Evolutionary conservation across 225 moss, liverwort and hornwort genomes (phyloP).

Genomic region (Straminergon stramineum): DNA sequence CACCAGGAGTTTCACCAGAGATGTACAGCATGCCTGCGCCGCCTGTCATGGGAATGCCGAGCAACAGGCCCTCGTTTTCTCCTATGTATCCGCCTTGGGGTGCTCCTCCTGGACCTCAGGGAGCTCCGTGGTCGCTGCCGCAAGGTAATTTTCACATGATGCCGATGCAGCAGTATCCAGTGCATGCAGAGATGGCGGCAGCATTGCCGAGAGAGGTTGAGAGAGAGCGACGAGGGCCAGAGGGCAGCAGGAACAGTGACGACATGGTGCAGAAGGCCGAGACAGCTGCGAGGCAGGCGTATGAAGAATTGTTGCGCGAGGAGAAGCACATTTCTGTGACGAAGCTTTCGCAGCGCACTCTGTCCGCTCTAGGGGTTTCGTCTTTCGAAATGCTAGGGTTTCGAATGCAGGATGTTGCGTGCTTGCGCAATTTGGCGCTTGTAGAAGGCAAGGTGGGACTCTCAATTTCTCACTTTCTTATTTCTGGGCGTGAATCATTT

Average conservation of each 20-base stretch:
- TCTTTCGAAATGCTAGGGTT: slow-evolving; percentile 71
- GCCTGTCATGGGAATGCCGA: slow-evolving; percentile 18
- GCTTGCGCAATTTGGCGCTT: slow-evolving; percentile 66
- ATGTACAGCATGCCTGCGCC: slow-evolving; percentile 6
- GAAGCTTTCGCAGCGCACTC: slow-evolving; percentile 52
- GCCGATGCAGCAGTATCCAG: slow-evolving; percentile 14
- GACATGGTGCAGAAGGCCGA: slow-evolving; percentile 42
- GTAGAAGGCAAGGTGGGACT: slow-evolving; percentile 76
- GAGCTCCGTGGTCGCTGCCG: slow-evolving; percentile 16
- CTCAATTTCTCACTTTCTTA: neutral
- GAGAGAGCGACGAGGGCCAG: slow-evolving; percentile 7
- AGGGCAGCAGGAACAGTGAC: neutral
- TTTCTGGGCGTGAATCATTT: neutral
- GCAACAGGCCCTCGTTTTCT: neutral
- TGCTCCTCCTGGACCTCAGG: neutral
- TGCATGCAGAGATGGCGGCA: neutral
- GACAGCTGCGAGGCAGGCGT: slow-evolving; percentile 34
- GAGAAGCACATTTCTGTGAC: slow-evolving; percentile 54
- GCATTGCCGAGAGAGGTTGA: slow-evolving; percentile 4
- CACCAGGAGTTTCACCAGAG: slow-evolving; percentile 12
- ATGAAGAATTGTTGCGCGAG: slow-evolving; percentile 40
- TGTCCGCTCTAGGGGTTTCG: slow-evolving; percentile 55
- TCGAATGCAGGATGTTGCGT: slow-evolving; percentile 63
- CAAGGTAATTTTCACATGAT: neutral
- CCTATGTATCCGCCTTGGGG: slow-evolving; percentile 5